These are phyloP conservation scores for Coniferiporia sulphurascens DNA, from an alignment of 1,284 basidiomycete genomes.

Conservation along the genomic window DNA sequence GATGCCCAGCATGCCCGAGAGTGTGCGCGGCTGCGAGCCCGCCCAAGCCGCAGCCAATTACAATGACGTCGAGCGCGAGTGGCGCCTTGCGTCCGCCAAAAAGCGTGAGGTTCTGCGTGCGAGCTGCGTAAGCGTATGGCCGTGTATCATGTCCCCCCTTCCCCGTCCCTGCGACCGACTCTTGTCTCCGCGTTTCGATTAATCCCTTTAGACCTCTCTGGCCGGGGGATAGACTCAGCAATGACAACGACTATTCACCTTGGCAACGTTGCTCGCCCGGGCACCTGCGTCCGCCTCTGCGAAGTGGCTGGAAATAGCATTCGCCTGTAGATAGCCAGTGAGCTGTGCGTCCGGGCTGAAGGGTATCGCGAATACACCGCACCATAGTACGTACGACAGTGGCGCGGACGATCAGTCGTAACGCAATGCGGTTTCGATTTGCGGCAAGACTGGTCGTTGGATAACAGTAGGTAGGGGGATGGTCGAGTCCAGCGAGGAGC, in stretches of 20 bases:
- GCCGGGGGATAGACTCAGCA: neutral
- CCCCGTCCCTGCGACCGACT: neutral
- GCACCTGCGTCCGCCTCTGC: slow-evolving; percentile 14
- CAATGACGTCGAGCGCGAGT: slow-evolving; percentile 36
- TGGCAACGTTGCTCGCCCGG: neutral
- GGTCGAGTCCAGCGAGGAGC: too few relatives aligned
- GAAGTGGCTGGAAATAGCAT: slow-evolving; percentile 4
- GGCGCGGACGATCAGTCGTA: too few relatives aligned
- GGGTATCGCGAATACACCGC: neutral
- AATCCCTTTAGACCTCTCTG: neutral
- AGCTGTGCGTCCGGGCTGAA: neutral
- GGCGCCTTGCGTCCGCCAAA: slow-evolving; percentile 26
- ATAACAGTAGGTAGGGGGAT: too few relatives aligned
- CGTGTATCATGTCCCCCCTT: neutral
- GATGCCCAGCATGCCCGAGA: slow-evolving; percentile 41
- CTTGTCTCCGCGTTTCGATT: too few relatives aligned
- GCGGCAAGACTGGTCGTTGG: too few relatives aligned
- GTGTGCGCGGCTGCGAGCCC: slow-evolving; percentile 42
- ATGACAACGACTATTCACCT: slow-evolving; percentile 1
- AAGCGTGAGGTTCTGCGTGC: slow-evolving; percentile 9
- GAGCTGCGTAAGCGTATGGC: neutral
- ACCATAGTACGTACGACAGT: neutral
- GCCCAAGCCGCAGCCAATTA: slow-evolving; percentile 46
- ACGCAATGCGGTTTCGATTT: too few relatives aligned
- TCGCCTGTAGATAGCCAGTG: neutral